Base-by-base conservation (phyloP, 1,284 basidiomycete genomes). In the Macrocystidia cucumis region DNA sequence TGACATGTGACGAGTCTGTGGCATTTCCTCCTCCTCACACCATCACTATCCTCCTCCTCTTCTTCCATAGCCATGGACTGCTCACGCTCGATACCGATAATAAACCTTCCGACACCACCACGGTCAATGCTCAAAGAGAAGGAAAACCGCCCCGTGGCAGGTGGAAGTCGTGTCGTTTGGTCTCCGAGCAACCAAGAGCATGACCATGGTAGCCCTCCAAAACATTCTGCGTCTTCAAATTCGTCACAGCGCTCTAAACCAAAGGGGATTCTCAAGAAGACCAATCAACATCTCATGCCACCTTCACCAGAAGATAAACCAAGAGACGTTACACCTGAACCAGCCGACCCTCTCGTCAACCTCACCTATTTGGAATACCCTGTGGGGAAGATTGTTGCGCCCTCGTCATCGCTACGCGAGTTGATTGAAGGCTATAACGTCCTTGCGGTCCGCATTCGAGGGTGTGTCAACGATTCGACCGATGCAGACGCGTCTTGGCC, bases 241-340 rank as follows among this genome's bases (percentile, higher is more conserved):
- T 54, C 60, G 4, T 56, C 53, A 1, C 61, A 60, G 36, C 55
- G 56, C 4, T 56, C 44, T 2, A 76, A 74, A 2, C 44, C 60
- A 9, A 78, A 71, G 43, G 78, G 82, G 6, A 86, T 83, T 42
- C 63, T 84, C 17, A 85, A 84, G 55, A 72, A 67, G 41, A 54
- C 58, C 5, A 46, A 45, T 46, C 41, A 52, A 46, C 18, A 47
- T 37, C 26, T 59, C 54, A 39, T 60, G 53, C 32, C 52, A 1
- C 50, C 71, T 20, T 58, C 69, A 4, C 51, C 64, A 23, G 68
- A 67, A 33, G 57, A 57, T 23, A 55, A 62, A 34, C n/a, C n/a
- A n/a, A 71, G 83, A 37, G 75, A 84, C 40, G 55, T 63, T 11
- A 86, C 84, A 0, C 85, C 84, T 12, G 80, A 82, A 45, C 84